A percentile compares a stretch with the other conserved stretches of the same genome.
Conservation (phyloP, 148 eudicot species). For the Cornus controversa region DNA sequence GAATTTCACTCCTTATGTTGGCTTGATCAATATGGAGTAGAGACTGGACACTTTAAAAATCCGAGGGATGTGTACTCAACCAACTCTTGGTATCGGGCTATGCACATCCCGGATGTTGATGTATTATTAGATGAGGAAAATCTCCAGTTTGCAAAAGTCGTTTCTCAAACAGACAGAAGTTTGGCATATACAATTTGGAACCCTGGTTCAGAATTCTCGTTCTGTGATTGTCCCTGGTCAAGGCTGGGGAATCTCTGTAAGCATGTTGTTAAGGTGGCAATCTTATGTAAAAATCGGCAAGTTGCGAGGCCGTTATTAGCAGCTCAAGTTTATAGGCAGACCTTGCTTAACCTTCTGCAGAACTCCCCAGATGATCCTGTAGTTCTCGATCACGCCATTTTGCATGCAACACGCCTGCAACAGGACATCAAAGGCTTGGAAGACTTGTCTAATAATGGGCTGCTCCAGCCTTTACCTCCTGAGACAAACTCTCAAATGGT, state of each 20-base stretch:
- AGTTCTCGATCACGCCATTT: slow-evolving; percentile 33
- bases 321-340: slow-evolving; percentile 31
- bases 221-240: slow-evolving; percentile 35
- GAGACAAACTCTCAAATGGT: slow-evolving; percentile 14
- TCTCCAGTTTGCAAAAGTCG: slow-evolving; percentile 31
- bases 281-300: slow-evolving; percentile 25
- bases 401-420: slow-evolving; percentile 26
- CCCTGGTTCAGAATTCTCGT: slow-evolving; percentile 34
- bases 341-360: slow-evolving; percentile 29
- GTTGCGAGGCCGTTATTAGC: slow-evolving; percentile 32
- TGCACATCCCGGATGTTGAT: slow-evolving; percentile 30
- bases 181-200: slow-evolving; percentile 30
- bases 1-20: slow-evolving; percentile 32
- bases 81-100: slow-evolving; percentile 32
- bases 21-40: slow-evolving; percentile 27
- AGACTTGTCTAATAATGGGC: slow-evolving; percentile 29
- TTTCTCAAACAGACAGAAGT: slow-evolving; percentile 26
- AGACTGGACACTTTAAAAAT: slow-evolving; percentile 21
- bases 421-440: slow-evolving; percentile 26
- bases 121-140: slow-evolving; percentile 30
- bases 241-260: slow-evolving; percentile 34
- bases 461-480: slow-evolving; percentile 28
- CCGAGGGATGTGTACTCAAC: slow-evolving; percentile 16
- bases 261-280: slow-evolving; percentile 30
- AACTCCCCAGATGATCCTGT: slow-evolving; percentile 34